Base-by-base conservation (phyloP, 73 alveolate genomes). In the Blepharisma stoltei region DNA sequence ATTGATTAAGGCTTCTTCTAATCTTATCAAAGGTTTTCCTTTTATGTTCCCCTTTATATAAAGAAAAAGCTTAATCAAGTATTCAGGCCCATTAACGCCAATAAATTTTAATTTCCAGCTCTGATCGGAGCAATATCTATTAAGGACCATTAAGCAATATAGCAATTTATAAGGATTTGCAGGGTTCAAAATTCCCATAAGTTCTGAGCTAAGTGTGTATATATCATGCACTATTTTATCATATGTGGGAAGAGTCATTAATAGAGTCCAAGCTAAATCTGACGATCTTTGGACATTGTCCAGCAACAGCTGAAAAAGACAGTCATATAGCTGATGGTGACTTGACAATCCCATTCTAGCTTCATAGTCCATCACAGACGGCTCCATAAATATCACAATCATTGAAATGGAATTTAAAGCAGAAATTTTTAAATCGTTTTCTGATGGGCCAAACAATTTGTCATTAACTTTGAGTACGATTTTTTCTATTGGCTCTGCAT, bases 141-240 rank as follows among this genome's bases (percentile, higher is more conserved):
- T 14, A 41, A 84, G 55, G 32, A 85, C 84, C 55, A 69, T 80
- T 14, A 88, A 77, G 4, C 86, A 68, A 55, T 88, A 88, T 9
- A 88, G 80, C 46, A 88, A 79, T 71, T 83, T 88, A 46, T 80
- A 54, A 21, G 81, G 25, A 4, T 88, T 83, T 49, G 55, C 44
- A 21, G 85, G 86, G 48, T 85, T 89, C 6, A 85, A 54, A 14
- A 85, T 9, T 37, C 20, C 60, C 0, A 47, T 86, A 88, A 54
- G 67, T 8, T 76, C 32, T n/a, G 11, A 70, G 47, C 55, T 68
- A 6, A 88, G 68, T n/a, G 45, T 86, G 20, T 54, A 41, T 1
- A 78, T 46, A 68, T 78, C 84, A 46, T 52, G 55, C 21, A 76
- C 54, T 7, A 86, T 87, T 18, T 79, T 49, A 6, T 77, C 68